Conservation (phyloP, 2,329 filamentous ascomycete species). For the Emmonsiellopsis sp. region DNA sequence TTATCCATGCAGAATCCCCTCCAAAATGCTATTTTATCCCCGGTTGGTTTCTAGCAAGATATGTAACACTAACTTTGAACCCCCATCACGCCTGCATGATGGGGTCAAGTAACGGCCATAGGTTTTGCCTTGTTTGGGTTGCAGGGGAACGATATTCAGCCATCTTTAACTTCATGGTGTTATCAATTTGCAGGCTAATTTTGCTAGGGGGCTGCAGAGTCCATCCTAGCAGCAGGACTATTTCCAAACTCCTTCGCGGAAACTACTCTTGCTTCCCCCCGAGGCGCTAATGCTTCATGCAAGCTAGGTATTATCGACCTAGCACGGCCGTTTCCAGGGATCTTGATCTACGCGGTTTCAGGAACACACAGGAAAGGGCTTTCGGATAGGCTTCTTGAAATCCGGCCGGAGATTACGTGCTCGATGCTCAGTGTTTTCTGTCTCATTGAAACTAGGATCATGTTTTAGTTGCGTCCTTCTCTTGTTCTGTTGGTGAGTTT, state of each 20-base stretch:
- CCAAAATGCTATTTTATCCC: too few species aligned
- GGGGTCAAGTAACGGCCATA: too few species aligned
- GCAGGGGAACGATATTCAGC: too few species aligned
- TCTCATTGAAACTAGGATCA: not conserved
- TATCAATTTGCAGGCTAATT: too few species aligned
- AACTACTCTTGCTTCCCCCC: not conserved
- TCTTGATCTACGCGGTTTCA: not conserved
- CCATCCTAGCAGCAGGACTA: not conserved
- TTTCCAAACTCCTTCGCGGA: not conserved
- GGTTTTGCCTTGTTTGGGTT: too few species aligned
- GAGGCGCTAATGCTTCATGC: not conserved
- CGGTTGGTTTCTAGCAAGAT: too few species aligned
- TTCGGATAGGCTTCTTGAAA: not conserved
- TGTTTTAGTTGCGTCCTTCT: not conserved
- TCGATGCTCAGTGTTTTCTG: not conserved
- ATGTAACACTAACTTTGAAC: too few species aligned
- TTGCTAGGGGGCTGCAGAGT: too few species aligned
- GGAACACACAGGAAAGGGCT: not conserved
- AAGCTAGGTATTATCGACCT: not conserved
- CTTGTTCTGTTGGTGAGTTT: not conserved
- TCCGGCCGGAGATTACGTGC: not conserved
- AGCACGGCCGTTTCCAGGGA: not conserved
- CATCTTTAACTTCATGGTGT: too few species aligned
- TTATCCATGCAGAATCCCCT: too few species aligned
- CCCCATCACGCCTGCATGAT: too few species aligned